These are phyloP conservation scores for Claviceps maximensis DNA, from an alignment of 2,329 filamentous ascomycete genomes.

Conservation along the genomic window DNA sequence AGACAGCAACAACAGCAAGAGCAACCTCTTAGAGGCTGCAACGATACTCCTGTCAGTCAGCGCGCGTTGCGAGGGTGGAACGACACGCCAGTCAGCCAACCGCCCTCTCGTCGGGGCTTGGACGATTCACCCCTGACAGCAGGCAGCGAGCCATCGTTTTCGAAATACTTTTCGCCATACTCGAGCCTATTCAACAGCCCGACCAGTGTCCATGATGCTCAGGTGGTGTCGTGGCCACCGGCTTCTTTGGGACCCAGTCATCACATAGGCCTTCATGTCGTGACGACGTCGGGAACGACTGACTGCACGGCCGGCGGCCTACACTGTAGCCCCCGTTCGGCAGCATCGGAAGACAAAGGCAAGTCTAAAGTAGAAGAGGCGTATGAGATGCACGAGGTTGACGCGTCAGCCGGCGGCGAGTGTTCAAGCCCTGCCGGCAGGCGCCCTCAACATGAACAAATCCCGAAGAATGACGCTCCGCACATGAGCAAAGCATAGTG, in stretches of 20 bases:
- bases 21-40: constrained; percentile 9
- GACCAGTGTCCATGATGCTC: constrained; percentile 29
- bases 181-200: constrained; percentile 47
- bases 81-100: constrained; percentile 42
- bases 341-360: constrained; percentile 23
- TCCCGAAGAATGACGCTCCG: background rate
- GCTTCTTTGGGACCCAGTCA: constrained; percentile 7
- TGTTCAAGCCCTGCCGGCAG: constrained; percentile 11
- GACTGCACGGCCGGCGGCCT: background rate
- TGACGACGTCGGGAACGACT: background rate
- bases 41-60: constrained; percentile 42
- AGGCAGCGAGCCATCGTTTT: constrained; percentile 23
- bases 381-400: constrained; percentile 35
- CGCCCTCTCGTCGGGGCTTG: constrained; percentile 35
- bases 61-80: constrained; percentile 39
- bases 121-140: constrained; percentile 38
- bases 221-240: constrained; percentile 24
- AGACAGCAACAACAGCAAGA: constrained; percentile 7
- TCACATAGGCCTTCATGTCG: constrained; percentile 9
- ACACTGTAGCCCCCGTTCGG: background rate
- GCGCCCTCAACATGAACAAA: background rate
- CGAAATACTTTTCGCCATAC: constrained; percentile 46
- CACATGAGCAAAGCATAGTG: too few species aligned
- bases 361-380: constrained; percentile 25
- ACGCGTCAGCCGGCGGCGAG: constrained; percentile 1